A percentile compares a stretch with the other conserved stretches of the same genome.
These are phyloP conservation scores for Cercis canadensis DNA, from an alignment of 306 rosid species.

Conservation along the genomic window DNA sequence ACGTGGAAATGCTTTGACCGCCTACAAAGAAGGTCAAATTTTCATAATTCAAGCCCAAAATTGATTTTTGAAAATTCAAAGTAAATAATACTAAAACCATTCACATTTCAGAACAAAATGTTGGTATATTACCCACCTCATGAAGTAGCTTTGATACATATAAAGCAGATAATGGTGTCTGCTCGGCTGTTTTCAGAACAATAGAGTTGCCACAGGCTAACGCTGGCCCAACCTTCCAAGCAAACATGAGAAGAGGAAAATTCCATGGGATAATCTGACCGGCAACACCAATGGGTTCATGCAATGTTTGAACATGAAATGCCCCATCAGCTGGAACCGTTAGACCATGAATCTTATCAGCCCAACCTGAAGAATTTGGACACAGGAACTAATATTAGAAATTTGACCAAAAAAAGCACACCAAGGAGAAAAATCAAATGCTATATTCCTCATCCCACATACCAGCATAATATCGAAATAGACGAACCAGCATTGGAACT, in stretches of 20 bases:
- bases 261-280: conserved; percentile 99
- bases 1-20: no score
- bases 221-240: conserved; percentile 94
- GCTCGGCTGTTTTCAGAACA: conserved; percentile 92
- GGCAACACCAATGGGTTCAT: conserved; percentile 92
- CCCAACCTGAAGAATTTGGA: conserved; percentile 70
- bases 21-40: neutral
- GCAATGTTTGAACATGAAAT: conserved; percentile 79
- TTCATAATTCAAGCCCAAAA: neutral
- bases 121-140: conserved; percentile 58
- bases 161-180: conserved; percentile 89
- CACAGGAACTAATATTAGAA: neutral
- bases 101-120: neutral
- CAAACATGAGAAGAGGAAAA: conserved; percentile 90
- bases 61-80: neutral
- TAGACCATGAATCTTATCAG: conserved; percentile 93
- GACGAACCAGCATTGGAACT: conserved; percentile 71
- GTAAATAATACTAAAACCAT: neutral
- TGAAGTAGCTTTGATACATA: conserved; percentile 66
- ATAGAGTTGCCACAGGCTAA: conserved; percentile 88
- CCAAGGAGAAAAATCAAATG: neutral
- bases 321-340: conserved; percentile 87
- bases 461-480: conserved; percentile 88
- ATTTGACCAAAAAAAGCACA: no score
- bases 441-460: conserved; percentile 21